Base-by-base conservation (phyloP, 768 basidiomycete genomes). In the Favolaschia claudopus region DNA sequence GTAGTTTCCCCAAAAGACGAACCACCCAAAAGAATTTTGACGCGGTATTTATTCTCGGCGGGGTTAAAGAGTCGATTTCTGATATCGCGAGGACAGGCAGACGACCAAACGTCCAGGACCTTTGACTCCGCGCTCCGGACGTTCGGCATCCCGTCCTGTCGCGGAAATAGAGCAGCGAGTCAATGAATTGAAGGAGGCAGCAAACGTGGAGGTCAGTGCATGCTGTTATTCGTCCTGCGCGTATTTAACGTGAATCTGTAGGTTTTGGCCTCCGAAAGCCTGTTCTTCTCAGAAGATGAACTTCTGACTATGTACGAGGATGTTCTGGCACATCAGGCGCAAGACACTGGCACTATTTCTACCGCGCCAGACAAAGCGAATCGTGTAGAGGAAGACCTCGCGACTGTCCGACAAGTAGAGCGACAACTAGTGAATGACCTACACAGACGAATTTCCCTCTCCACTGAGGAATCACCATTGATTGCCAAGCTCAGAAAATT, bases 301-400 rank as follows among this genome's bases (percentile, higher is more conserved):
- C 67, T 84, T 5, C 37, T 77, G 39, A 51, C 67, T 1, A 59
- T 84, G 39, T 84, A 84, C 57, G 75, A 80, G 54, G 79, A 82
- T 54, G 67, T 83, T 19, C 74, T 82, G 22, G 74, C 77, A 5
- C 20, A 68, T 77, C 27, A 72, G 72, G 17, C 43, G 20, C 56
- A 60, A 14, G 55, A 58, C 8, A 15, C 51, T 4, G 17, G 57
- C 17, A 55, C 69, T 42, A 38, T 60, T 29, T 17, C 65, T 14
- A 3, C 51, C 10, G 46, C 54, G 29, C 55, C 46, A 44, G 57
- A 62, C n/a, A 17, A 67, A 37, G 50, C 64, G 48, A 59, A 48
- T 13, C 74, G 72, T 49, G 54, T 47, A 8, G 69, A 76, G 34
- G 65, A 74, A 63, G 81, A 82, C 57, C 24, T 71, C n/a, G 39